A percentile compares a stretch with the other conserved stretches of the same genome.
phyloP scores from a whole-genome alignment of 768 basidiomycete species.

The Baorangia bicolor region DNA sequence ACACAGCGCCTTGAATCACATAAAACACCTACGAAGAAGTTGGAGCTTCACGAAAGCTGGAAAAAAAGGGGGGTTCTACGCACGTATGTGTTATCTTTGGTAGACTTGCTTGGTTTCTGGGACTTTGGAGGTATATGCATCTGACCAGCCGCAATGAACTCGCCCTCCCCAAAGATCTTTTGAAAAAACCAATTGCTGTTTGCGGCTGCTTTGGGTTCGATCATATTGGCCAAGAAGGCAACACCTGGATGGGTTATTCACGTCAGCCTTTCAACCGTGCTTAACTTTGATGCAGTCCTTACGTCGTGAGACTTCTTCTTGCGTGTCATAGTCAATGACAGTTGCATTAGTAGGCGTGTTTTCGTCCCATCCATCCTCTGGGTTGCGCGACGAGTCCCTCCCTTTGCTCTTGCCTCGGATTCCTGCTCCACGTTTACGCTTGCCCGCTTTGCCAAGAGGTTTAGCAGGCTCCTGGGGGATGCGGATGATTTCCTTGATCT shows the following conservation, averaged over 20 bases:
- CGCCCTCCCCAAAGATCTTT: conserved; percentile 88
- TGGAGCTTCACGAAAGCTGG: background rate
- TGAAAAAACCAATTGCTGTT: conserved; percentile 81
- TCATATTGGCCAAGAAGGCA: conserved; percentile 70
- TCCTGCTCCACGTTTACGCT: conserved; percentile 32
- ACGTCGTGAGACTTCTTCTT: conserved; percentile 70
- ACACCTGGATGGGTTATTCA: conserved; percentile 52
- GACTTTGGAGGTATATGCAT: conserved; percentile 75
- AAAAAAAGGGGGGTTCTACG: conserved; percentile 28
- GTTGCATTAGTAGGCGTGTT: conserved; percentile 63
- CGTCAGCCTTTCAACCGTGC: background rate
- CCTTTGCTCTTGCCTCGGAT: conserved; percentile 38
- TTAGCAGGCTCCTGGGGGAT: conserved; percentile 49
- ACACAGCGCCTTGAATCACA: conserved; percentile 86
- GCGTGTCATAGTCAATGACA: conserved; percentile 65
- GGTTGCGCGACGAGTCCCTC: conserved; percentile 36
- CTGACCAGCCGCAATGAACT: conserved; percentile 90
- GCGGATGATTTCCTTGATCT: conserved; percentile 64
- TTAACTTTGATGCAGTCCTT: conserved; percentile 34
- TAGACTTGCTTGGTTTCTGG: conserved; percentile 83
- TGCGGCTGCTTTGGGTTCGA: conserved; percentile 57
- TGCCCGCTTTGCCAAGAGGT: conserved; percentile 45
- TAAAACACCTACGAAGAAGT: conserved; percentile 56
- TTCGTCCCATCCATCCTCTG: conserved; percentile 86
- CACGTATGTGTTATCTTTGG: conserved; percentile 94